Conservation (phyloP, 129 eudicot genomes). For the Smallanthus sonchifolius region DNA sequence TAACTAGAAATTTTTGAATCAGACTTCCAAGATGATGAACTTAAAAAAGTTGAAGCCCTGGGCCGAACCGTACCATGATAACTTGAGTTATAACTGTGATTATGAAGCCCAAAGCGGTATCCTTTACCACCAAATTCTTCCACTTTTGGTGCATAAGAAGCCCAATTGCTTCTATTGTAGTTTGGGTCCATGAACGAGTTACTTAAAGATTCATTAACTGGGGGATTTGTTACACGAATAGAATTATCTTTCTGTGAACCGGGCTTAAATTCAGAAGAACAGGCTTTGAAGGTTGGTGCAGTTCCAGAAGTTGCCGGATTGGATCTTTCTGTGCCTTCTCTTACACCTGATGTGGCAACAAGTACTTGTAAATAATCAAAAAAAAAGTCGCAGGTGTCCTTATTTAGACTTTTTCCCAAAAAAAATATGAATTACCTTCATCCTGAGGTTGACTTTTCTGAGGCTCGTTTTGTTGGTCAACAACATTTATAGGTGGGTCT, state of each 20-base stretch:
- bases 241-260: slow-evolving; percentile 25
- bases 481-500: slow-evolving; percentile 19
- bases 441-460: slow-evolving; percentile 30
- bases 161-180: slow-evolving; percentile 14
- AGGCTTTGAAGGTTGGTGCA: neutral
- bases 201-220: slow-evolving; percentile 10
- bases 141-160: slow-evolving; percentile 29
- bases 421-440: slow-evolving; percentile 42
- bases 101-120: slow-evolving; percentile 23
- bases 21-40: slow-evolving; percentile 43
- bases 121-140: slow-evolving; percentile 31
- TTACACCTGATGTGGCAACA: slow-evolving; percentile 38
- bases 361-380: slow-evolving; percentile 19
- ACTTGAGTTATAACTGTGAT: slow-evolving; percentile 20
- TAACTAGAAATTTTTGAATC: slow-evolving; percentile 35
- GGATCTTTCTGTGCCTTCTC: slow-evolving; percentile 19
- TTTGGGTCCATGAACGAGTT: slow-evolving; percentile 21
- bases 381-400: neutral
- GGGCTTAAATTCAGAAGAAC: slow-evolving; percentile 23
- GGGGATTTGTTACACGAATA: neutral
- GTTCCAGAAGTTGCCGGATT: slow-evolving; percentile 25
- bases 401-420: slow-evolving; percentile 18
- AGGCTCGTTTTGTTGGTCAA: slow-evolving; percentile 32
- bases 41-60: slow-evolving; percentile 31
- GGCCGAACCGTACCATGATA: slow-evolving; percentile 27